Percentiles rank a stretch among this genome's conserved stretches.
Conservation (phyloP, 345 rosid species). For the Cochlearia excelsa region DNA sequence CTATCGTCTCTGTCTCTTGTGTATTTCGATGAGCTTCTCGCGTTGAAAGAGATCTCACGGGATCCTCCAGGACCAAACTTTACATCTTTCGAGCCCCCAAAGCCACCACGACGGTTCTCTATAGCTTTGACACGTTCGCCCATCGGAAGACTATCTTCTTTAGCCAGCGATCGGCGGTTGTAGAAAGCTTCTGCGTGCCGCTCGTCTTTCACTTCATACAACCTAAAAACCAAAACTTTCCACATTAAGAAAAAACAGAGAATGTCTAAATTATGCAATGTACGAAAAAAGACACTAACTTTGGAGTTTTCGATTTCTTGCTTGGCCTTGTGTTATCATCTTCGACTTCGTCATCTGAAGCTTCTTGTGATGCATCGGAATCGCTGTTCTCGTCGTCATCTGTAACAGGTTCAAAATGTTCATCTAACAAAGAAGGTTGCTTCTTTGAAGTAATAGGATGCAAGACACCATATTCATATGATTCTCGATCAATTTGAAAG, state of each 20-base stretch:
- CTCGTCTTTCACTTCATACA: slow-evolving; percentile 82
- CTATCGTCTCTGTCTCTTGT: slow-evolving; percentile 56
- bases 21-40: slow-evolving; percentile 60
- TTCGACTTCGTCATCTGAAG: slow-evolving; percentile 47
- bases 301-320: slow-evolving; percentile 59
- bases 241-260: slow-evolving; percentile 9
- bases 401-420: slow-evolving; percentile 76
- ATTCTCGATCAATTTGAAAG: slow-evolving; percentile 66
- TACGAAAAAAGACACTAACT: slow-evolving; percentile 41
- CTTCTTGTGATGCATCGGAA: slow-evolving; percentile 49
- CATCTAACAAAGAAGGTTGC: slow-evolving; percentile 64
- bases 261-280: slow-evolving; percentile 8
- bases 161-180: slow-evolving; percentile 54
- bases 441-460: slow-evolving; percentile 71
- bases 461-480: slow-evolving; percentile 61
- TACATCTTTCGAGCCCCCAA: slow-evolving; percentile 44
- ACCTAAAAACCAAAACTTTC: slow-evolving; percentile 37
- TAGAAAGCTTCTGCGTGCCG: slow-evolving; percentile 82
- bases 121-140: slow-evolving; percentile 77
- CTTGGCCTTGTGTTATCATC: slow-evolving; percentile 34
- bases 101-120: slow-evolving; percentile 36
- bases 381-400: slow-evolving; percentile 58
- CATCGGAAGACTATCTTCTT: slow-evolving; percentile 71
- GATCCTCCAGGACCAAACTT: slow-evolving; percentile 91
- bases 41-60: slow-evolving; percentile 68